Evolutionary conservation across 2,329 filamentous ascomycete species (phyloP).

Genomic region (Gliomastix tumulicola): DNA sequence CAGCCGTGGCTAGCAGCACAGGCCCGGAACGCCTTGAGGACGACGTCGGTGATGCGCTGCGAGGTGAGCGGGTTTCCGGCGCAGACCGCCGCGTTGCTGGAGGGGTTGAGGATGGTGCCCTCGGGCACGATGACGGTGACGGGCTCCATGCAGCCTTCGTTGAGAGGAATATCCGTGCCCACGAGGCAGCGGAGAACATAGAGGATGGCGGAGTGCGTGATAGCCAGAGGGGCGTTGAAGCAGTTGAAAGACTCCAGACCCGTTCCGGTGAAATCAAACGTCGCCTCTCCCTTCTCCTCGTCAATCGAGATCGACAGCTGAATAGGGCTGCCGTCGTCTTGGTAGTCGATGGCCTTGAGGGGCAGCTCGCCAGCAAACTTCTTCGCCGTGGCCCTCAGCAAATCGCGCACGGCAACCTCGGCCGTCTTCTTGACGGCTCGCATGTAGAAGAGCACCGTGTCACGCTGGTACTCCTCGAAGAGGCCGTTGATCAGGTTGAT

Average conservation of each 20-base stretch:
- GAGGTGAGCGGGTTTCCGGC: slow-evolving; percentile 77
- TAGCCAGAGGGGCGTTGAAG: slow-evolving; percentile 25
- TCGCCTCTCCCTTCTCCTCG: slow-evolving; percentile 33
- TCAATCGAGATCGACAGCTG: slow-evolving; percentile 21
- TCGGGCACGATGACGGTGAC: slow-evolving; percentile 68
- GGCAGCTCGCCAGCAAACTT: slow-evolving; percentile 36
- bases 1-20: slow-evolving; percentile 76
- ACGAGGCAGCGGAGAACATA: slow-evolving; percentile 28
- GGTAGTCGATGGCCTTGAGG: slow-evolving; percentile 19
- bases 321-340: slow-evolving; percentile 28
- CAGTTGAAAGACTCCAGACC: slow-evolving; percentile 24
- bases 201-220: slow-evolving; percentile 28
- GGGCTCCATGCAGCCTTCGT: slow-evolving; percentile 58
- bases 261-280: slow-evolving; percentile 27
- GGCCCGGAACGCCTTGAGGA: slow-evolving; percentile 72
- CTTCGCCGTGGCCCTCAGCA: slow-evolving; percentile 60
- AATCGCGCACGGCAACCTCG: slow-evolving; percentile 28
- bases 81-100: slow-evolving; percentile 71
- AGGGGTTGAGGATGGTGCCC: slow-evolving; percentile 67
- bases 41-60: slow-evolving; percentile 77
- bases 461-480: slow-evolving; percentile 68
- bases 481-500: slow-evolving; percentile 34
- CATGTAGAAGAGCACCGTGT: slow-evolving; percentile 77
- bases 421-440: slow-evolving; percentile 70
- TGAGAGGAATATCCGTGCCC: slow-evolving; percentile 25